These are phyloP conservation scores for Jamesozyma hellenica DNA, from an alignment of 805 yeast species.

Conservation along the genomic window DNA sequence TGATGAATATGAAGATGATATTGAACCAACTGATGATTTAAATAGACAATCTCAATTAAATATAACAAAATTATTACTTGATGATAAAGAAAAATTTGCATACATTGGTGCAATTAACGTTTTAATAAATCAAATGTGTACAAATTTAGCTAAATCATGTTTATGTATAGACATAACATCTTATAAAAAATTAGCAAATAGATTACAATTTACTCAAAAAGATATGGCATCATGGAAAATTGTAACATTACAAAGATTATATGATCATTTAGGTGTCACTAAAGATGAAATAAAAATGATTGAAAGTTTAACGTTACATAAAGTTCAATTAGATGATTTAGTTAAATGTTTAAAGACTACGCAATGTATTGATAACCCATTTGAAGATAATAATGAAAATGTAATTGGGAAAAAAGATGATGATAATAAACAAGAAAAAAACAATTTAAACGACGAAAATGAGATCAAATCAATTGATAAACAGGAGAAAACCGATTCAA, in stretches of 20 bases:
- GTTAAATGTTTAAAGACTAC: conserved; percentile 48
- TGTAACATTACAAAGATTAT: conserved; percentile 57
- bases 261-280: conserved; percentile 67
- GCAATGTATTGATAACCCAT: conserved; percentile 31
- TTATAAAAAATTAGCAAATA: conserved; percentile 41
- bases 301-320: conserved; percentile 74
- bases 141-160: conserved; percentile 55
- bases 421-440: not conserved
- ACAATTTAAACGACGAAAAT: not conserved
- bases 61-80: conserved; percentile 69
- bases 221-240: conserved; percentile 80
- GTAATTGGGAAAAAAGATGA: not conserved
- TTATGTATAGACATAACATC: conserved; percentile 40
- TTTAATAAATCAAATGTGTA: conserved; percentile 69
- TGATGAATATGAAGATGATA: conserved; percentile 34
- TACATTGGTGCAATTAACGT: conserved; percentile 79
- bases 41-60: conserved; percentile 45
- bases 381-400: conserved; percentile 1
- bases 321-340: conserved; percentile 65
- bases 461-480: conserved; percentile 5
- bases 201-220: conserved; percentile 58
- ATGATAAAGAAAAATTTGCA: conserved; percentile 81
- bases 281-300: conserved; percentile 82
- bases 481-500: not conserved
- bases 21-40: conserved; percentile 28